These are phyloP conservation scores for Sequoia sempervirens DNA, from an alignment of 75 land plant species.

Conservation along the genomic window DNA sequence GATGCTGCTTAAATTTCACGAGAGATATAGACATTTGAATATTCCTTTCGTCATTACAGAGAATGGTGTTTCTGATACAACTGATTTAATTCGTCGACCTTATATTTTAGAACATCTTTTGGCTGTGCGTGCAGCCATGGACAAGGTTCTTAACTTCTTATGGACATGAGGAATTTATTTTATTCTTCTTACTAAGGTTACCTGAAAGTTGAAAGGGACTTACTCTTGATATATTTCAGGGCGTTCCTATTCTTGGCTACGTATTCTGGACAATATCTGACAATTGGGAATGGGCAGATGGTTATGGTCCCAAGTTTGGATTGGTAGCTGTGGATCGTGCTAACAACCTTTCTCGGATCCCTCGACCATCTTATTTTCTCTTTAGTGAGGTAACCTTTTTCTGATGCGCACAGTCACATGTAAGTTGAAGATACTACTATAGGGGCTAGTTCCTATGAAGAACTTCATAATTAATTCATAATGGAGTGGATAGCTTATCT, in stretches of 20 bases:
- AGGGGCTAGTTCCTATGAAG: neutral
- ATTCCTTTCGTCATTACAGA: constrained; percentile 88
- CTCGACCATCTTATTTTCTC: constrained; percentile 87
- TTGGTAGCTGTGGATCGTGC: constrained; percentile 93
- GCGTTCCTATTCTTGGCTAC: constrained; percentile 88
- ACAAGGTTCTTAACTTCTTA: constrained; percentile 57
- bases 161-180: neutral
- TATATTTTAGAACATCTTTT: constrained; percentile 90
- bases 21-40: constrained; percentile 76
- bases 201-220: constrained; percentile 1
- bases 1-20: constrained; percentile 80
- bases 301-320: constrained; percentile 99
- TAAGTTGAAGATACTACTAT: constrained; percentile 2
- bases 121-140: constrained; percentile 91
- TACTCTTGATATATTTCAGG: constrained; percentile 38
- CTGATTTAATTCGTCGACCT: constrained; percentile 89
- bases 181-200: neutral
- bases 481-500: neutral
- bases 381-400: constrained; percentile 65
- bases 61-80: constrained; percentile 95
- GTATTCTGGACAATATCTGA: constrained; percentile 98
- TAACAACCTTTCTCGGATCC: constrained; percentile 67
- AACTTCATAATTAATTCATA: neutral
- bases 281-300: constrained; percentile 99
- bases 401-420: too few species aligned